Evolutionary conservation across 257 asterid species (phyloP).

Genomic region (Agastache rugosa): DNA sequence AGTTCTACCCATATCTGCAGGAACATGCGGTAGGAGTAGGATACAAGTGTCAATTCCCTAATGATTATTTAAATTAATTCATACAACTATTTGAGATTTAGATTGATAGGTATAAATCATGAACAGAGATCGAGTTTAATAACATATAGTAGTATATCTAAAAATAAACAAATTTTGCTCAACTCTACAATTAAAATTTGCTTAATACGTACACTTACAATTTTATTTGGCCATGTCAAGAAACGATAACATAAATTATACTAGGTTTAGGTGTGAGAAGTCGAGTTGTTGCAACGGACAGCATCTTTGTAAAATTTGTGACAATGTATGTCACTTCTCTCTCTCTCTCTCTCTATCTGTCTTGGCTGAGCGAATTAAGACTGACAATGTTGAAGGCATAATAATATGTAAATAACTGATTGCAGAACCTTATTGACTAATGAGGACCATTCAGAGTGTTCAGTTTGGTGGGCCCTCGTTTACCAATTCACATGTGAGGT

Average conservation of each 20-base stretch:
- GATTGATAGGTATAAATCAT: not conserved
- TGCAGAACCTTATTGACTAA: conserved; percentile 40
- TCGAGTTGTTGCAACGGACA: conserved; percentile 39
- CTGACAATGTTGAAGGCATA: not conserved
- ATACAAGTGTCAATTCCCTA: no score
- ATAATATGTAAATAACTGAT: conserved; percentile 4
- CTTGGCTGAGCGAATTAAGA: no score
- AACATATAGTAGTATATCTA: not conserved
- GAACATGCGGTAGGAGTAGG: no score
- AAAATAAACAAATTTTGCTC: not conserved
- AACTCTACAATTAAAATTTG: not conserved
- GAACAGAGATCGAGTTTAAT: not conserved
- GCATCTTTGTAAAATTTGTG: conserved; percentile 4
- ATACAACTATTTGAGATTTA: not conserved
- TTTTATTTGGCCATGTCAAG: not conserved
- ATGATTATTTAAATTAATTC: not conserved
- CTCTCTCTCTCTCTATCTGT: not conserved
- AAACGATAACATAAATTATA: conserved; percentile 14
- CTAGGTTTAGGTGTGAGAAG: conserved; percentile 1
- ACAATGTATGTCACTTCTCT: not conserved
- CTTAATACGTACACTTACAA: not conserved
- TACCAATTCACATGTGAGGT: conserved; percentile 63
- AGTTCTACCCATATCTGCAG: no score
- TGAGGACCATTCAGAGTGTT: conserved; percentile 50
- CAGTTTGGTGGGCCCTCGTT: conserved; percentile 66